These are phyloP conservation scores for Diversispora epigaea DNA, from an alignment of 192 early-diverging fungal species.

Conservation along the genomic window DNA sequence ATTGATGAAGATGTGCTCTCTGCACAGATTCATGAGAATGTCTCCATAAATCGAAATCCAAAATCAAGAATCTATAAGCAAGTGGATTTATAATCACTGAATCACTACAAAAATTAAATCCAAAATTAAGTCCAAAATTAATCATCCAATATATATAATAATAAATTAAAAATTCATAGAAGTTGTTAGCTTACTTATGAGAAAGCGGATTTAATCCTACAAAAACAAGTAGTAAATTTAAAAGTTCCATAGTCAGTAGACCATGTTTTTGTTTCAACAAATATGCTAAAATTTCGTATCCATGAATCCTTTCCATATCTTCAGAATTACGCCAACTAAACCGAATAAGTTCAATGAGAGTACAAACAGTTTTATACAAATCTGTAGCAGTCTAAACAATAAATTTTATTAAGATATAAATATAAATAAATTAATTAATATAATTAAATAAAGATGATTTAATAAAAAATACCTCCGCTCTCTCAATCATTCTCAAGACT, in stretches of 20 bases:
- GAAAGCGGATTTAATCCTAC: conserved; percentile 59
- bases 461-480: conserved; percentile 48
- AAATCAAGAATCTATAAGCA: conserved; percentile 60
- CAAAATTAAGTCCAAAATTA: not conserved
- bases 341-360: conserved; percentile 60
- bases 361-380: conserved; percentile 51
- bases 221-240: conserved; percentile 60
- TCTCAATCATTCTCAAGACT: conserved; percentile 59
- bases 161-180: not conserved
- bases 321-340: conserved; percentile 70
- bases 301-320: conserved; percentile 68
- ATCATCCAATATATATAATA: not conserved
- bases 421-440: not conserved
- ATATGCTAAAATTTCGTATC: conserved; percentile 65
- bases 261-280: conserved; percentile 64
- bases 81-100: conserved; percentile 65
- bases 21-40: conserved; percentile 56
- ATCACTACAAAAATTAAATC: conserved; percentile 41
- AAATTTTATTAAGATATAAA: not conserved
- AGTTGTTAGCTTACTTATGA: conserved; percentile 46
- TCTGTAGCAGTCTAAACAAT: conserved; percentile 46
- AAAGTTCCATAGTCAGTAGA: conserved; percentile 53
- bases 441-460: no score
- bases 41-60: conserved; percentile 72
- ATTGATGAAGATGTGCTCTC: conserved; percentile 58